Evolutionary conservation across 2,329 filamentous ascomycete genomes (phyloP).

Genomic region (Ophiosphaerella narmari): DNA sequence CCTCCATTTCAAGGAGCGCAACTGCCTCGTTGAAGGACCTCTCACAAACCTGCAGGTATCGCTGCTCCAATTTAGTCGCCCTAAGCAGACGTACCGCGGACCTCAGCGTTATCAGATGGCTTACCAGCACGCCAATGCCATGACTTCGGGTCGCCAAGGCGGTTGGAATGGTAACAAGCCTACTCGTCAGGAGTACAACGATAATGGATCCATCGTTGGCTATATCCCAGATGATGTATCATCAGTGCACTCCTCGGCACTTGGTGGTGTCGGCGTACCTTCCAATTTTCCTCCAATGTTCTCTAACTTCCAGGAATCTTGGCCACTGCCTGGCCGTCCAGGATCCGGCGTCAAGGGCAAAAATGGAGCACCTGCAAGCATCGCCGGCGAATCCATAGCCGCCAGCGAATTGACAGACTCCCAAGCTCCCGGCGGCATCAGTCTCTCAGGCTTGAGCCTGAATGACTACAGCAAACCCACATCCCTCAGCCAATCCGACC

Average conservation of each 20-base stretch:
- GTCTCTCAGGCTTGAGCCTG: slow-evolving; percentile 80
- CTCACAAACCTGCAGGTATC: slow-evolving; percentile 95
- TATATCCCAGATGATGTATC: slow-evolving; percentile 98
- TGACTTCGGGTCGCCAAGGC: slow-evolving; percentile 53
- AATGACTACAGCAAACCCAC: slow-evolving; percentile 72
- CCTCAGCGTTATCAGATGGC: slow-evolving; percentile 86
- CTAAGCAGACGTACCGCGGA: slow-evolving; percentile 87
- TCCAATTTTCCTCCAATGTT: slow-evolving; percentile 94
- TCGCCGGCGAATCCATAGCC: slow-evolving; percentile 90
- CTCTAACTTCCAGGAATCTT: slow-evolving; percentile 85
- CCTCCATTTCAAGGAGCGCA: slow-evolving; percentile 94
- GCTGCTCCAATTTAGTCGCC: slow-evolving; percentile 89
- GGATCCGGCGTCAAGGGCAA: slow-evolving; percentile 67
- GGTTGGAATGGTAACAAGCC: slow-evolving; percentile 56
- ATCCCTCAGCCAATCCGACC: slow-evolving; percentile 81
- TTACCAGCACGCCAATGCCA: slow-evolving; percentile 68
- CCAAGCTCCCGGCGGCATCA: slow-evolving; percentile 83
- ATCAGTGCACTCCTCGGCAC: slow-evolving; percentile 88
- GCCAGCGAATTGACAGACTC: slow-evolving; percentile 89
- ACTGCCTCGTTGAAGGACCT: slow-evolving; percentile 94
- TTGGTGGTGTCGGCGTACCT: slow-evolving; percentile 81
- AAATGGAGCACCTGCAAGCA: slow-evolving; percentile 68
- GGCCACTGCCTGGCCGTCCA: slow-evolving; percentile 82
- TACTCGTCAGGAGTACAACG: slow-evolving; percentile 60
- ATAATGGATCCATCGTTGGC: slow-evolving; percentile 86